Conservation (phyloP, 495 filamentous ascomycete genomes). For the Penicillium riverlandense region DNA sequence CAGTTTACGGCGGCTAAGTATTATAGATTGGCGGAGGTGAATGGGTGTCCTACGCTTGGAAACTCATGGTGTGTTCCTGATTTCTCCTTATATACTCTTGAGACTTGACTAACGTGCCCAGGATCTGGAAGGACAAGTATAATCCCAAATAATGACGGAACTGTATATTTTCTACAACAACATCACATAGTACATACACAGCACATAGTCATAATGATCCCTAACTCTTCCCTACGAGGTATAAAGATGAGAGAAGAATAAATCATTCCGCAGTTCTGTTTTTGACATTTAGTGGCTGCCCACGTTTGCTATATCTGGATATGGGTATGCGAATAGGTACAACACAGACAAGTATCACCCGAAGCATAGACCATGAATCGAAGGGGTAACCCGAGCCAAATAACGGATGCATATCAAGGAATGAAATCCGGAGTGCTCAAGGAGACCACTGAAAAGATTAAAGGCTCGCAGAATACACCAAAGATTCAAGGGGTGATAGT, state of each 20-base stretch:
- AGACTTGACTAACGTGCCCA: constrained; percentile 26
- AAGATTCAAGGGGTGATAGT: no score
- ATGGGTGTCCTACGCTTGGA: constrained; percentile 81
- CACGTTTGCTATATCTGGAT: no score
- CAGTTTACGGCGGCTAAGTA: constrained; percentile 86
- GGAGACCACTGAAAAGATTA: no score
- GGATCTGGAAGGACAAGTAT: constrained; percentile 98
- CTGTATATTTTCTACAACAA: neutral
- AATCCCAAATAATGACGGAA: constrained; percentile 47
- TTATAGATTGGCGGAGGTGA: constrained; percentile 84
- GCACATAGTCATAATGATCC: neutral
- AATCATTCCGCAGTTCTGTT: no score
- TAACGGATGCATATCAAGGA: no score
- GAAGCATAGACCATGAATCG: no score
- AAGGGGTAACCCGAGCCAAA: no score
- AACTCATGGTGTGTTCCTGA: constrained; percentile 79
- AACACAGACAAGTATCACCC: no score
- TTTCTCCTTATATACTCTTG: constrained; percentile 11
- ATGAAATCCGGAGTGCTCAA: no score
- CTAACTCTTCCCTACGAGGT: constrained; percentile 30
- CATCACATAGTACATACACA: neutral
- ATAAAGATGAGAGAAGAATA: constrained; percentile 8
- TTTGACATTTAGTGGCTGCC: no score
- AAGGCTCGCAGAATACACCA: no score
- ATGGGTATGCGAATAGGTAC: no score